Conservation (phyloP, 2,329 filamentous ascomycete genomes). For the Penicillium sp. region DNA sequence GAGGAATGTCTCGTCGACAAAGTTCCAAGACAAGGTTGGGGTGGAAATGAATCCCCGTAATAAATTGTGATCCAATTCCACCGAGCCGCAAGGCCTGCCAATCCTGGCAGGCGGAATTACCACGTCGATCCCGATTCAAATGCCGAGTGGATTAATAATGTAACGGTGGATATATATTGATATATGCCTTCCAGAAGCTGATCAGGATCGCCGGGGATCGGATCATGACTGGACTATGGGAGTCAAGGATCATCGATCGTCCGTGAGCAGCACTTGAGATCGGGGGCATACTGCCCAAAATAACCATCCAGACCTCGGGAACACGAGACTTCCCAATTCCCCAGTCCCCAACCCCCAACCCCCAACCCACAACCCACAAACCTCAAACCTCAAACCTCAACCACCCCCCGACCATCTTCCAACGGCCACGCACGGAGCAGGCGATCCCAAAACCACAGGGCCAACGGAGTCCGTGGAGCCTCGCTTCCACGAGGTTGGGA, state of each 20-base stretch:
- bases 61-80: background rate
- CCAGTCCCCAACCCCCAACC: too few species aligned
- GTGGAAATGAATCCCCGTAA: conserved; percentile 9
- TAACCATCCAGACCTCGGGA: too few species aligned
- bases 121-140: conserved; percentile 18
- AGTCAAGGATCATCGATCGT: too few species aligned
- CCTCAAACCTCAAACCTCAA: background rate
- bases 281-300: background rate
- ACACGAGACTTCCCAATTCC: too few species aligned
- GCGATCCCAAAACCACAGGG: conserved; percentile 21
- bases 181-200: conserved; percentile 2
- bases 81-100: conserved; percentile 2
- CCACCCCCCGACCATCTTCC: background rate
- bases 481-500: conserved; percentile 29
- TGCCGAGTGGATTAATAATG: conserved; percentile 7
- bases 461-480: conserved; percentile 14
- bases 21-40: conserved; percentile 5
- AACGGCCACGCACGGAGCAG: conserved; percentile 17
- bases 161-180: background rate
- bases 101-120: conserved; percentile 9
- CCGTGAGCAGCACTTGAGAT: too few species aligned
- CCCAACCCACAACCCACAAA: background rate
- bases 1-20: conserved; percentile 12
- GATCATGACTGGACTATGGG: conserved; percentile 5
- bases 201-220: conserved; percentile 19